Percentiles rank a stretch among this genome's conserved stretches.
phyloP scores from a whole-genome alignment of 164 flowering plant genomes.

The Tetracentron sinense region DNA sequence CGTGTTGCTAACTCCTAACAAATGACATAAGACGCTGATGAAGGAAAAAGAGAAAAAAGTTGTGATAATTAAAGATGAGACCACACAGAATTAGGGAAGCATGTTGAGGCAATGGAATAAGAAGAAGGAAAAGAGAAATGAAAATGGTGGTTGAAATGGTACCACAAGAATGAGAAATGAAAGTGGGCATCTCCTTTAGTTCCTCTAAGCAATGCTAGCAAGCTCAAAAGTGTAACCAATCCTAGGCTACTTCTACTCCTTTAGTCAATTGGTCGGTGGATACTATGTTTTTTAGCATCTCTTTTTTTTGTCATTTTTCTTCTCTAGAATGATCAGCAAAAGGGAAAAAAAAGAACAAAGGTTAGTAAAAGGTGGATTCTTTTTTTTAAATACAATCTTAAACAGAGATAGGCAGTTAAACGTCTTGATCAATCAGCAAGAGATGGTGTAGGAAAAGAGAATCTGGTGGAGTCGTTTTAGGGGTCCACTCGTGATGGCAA shows the following conservation, averaged over 20 bases:
- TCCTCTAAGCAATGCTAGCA: conserved; percentile 5
- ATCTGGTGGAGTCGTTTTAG: conserved; percentile 11
- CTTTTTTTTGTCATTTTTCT: neutral
- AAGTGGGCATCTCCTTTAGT: conserved; percentile 13
- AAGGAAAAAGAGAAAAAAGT: too few species aligned
- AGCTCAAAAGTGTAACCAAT: conserved; percentile 10
- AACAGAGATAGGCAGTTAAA: conserved; percentile 18
- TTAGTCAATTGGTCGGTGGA: conserved; percentile 14
- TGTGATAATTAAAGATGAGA: too few species aligned
- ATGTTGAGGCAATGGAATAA: too few species aligned
- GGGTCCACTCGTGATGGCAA: conserved; percentile 4
- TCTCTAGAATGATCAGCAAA: neutral
- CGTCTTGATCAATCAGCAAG: conserved; percentile 13
- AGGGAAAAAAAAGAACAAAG: neutral
- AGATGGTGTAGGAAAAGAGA: conserved; percentile 15
- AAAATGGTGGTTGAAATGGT: neutral
- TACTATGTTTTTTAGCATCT: conserved; percentile 11
- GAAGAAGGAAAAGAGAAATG: too few species aligned
- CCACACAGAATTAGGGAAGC: too few species aligned
- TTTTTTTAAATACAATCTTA: conserved; percentile 3
- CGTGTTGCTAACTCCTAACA: too few species aligned
- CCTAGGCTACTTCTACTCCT: neutral
- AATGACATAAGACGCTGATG: too few species aligned
- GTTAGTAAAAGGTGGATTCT: neutral
- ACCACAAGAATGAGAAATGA: conserved; percentile 7